Conservation (phyloP, 305 asterid genomes). For the Solanum hybrid region DNA sequence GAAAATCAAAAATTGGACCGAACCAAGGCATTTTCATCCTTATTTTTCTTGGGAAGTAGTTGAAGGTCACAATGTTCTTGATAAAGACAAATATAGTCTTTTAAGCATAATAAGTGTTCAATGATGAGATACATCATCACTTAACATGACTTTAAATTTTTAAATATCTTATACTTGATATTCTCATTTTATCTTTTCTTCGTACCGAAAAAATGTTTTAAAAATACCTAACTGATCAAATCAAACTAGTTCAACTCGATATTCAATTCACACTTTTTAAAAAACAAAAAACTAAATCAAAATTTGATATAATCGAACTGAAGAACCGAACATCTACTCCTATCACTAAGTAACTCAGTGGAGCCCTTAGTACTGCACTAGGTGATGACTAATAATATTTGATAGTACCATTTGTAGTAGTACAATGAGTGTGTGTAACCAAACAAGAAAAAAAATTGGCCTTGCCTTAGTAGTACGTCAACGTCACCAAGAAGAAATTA, state of each 20-base stretch:
- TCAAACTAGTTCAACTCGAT: no score
- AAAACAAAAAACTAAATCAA: neutral
- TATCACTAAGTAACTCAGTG: neutral
- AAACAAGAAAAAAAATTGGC: neutral
- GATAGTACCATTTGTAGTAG: neutral
- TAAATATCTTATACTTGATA: neutral
- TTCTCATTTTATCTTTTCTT: neutral
- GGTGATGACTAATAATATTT: neutral
- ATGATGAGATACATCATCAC: neutral
- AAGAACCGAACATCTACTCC: neutral
- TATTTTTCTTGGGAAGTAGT: neutral
- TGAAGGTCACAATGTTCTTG: neutral
- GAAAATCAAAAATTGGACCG: no score
- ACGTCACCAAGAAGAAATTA: neutral
- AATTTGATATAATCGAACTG: no score
- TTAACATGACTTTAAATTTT: no score
- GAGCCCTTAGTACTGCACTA: neutral
- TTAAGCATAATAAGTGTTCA: neutral
- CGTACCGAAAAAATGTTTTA: no score
- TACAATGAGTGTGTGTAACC: neutral
- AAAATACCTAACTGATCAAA: neutral
- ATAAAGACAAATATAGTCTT: neutral
- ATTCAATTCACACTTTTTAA: no score
- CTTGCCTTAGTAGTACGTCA: neutral
- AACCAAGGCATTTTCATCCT: neutral